Evolutionary conservation across 2,329 filamentous ascomycete species (phyloP).

Genomic region (Huntiella savannae): DNA sequence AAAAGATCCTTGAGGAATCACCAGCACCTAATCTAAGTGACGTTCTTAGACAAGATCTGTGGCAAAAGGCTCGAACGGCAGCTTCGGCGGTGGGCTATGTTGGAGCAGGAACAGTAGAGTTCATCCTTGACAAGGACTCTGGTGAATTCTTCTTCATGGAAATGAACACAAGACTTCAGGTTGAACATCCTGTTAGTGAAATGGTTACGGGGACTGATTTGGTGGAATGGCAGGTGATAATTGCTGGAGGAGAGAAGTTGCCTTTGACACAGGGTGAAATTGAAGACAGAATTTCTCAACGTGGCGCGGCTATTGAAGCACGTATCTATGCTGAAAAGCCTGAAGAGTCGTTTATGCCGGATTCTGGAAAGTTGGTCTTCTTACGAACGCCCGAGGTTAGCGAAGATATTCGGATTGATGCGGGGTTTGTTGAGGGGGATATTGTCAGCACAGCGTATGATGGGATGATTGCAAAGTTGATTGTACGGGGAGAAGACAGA

Average conservation of each 20-base stretch:
- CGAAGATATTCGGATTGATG: constrained; percentile 71
- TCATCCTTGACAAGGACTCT: constrained; percentile 67
- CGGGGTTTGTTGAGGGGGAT: constrained; percentile 79
- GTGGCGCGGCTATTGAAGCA: constrained; percentile 83
- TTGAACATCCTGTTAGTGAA: constrained; percentile 82
- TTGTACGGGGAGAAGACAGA: constrained; percentile 64
- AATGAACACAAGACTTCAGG: constrained; percentile 77
- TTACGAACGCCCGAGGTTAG: constrained; percentile 52
- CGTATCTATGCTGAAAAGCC: constrained; percentile 95
- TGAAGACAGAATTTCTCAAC: constrained; percentile 50
- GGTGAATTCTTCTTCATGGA: constrained; percentile 70
- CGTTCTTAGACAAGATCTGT: constrained; percentile 38
- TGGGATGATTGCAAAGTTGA: constrained; percentile 97
- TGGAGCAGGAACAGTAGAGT: constrained; percentile 81
- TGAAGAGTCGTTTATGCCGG: constrained; percentile 77
- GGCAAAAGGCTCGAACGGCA: constrained; percentile 45
- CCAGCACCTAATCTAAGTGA: constrained; percentile 52
- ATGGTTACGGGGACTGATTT: constrained; percentile 54
- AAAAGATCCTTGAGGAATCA: constrained; percentile 82
- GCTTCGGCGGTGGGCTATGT: constrained; percentile 66
- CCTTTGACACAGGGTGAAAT: constrained; percentile 43
- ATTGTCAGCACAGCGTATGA: constrained; percentile 91
- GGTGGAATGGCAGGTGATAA: constrained; percentile 90
- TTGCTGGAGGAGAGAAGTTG: constrained; percentile 36
- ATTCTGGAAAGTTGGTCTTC: constrained; percentile 75